phyloP scores from a whole-genome alignment of 805 yeast species.

The Candida alai region DNA sequence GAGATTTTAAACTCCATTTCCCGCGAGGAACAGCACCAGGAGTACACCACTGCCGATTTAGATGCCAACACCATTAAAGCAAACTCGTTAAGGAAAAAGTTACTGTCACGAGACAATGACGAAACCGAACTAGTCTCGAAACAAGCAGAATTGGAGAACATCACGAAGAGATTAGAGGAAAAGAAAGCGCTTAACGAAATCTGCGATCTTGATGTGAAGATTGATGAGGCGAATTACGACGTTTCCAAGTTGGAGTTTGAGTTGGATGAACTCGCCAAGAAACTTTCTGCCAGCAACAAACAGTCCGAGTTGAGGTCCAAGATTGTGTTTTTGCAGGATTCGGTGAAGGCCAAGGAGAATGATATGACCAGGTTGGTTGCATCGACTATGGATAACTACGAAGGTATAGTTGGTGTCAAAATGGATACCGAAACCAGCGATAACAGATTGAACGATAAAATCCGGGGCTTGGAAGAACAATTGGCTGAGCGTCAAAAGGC shows the following conservation, averaged over 20 bases:
- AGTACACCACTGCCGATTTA: conserved; percentile 42
- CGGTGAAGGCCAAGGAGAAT: conserved; percentile 25
- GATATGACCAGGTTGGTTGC: conserved; percentile 25
- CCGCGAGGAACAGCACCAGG: conserved; percentile 40
- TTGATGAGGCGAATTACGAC: conserved; percentile 34
- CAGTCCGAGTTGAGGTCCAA: conserved; percentile 60
- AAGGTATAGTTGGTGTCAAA: conserved; percentile 12
- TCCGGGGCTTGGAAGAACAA: conserved; percentile 5
- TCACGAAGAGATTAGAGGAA: conserved; percentile 30
- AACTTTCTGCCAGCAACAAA: conserved; percentile 48
- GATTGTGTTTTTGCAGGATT: conserved; percentile 42
- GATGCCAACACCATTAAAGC: conserved; percentile 32
- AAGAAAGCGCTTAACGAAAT: conserved; percentile 14
- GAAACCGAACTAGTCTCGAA: conserved; percentile 46
- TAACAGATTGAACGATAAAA: conserved; percentile 7
- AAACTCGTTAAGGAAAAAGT: conserved; percentile 30
- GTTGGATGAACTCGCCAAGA: conserved; percentile 50
- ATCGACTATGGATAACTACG: conserved; percentile 18
- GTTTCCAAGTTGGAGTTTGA: conserved; percentile 29
- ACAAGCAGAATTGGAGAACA: conserved; percentile 35
- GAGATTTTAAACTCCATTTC: conserved; percentile 21
- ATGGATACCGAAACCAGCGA: conserved; percentile 10
- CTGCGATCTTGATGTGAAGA: conserved; percentile 17
- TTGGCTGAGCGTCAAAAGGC: conserved; percentile 7
- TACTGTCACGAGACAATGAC: conserved; percentile 34